phyloP scores from a whole-genome alignment of 768 basidiomycete genomes.

The Suillus ampliporus region DNA sequence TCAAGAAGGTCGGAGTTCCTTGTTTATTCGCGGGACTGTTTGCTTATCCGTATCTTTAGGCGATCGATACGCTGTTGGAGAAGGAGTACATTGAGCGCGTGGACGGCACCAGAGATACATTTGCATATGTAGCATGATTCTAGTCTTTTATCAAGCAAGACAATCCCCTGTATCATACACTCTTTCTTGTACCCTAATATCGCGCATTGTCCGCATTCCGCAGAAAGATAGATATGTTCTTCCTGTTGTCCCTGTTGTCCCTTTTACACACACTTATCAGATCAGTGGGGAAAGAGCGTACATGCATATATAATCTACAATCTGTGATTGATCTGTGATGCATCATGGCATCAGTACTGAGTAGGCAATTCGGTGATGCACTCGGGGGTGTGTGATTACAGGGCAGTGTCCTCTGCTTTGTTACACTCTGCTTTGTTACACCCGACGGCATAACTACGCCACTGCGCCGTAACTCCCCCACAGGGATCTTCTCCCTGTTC shows the following conservation, averaged over 20 bases:
- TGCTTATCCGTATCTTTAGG: slow-evolving; percentile 48
- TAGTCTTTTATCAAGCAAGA: not conserved
- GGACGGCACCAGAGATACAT: slow-evolving; percentile 86
- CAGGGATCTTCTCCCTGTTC: not conserved
- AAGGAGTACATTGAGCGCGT: slow-evolving; percentile 98
- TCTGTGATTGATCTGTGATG: slow-evolving; percentile 3
- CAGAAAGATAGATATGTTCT: not conserved
- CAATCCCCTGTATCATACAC: not conserved
- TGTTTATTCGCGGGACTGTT: not conserved
- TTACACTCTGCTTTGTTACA: not conserved
- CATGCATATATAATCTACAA: not conserved
- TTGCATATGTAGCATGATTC: slow-evolving; percentile 43
- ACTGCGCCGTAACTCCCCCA: not conserved
- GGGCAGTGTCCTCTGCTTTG: not conserved
- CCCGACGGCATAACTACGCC: not conserved
- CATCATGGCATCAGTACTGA: not conserved
- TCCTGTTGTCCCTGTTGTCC: slow-evolving; percentile 19
- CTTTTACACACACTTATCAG: not conserved
- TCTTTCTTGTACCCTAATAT: not conserved
- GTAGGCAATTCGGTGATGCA: not conserved
- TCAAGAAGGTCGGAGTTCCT: slow-evolving; percentile 77
- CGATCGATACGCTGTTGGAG: slow-evolving; percentile 90
- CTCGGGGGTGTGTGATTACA: slow-evolving; percentile 4
- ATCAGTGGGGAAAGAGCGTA: not conserved
- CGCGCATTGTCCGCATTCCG: not conserved